A percentile compares a stretch with the other conserved stretches of the same genome.
Evolutionary conservation across 176 grass and related monocot species (phyloP).

Genomic region (Rhynchospora breviuscula): DNA sequence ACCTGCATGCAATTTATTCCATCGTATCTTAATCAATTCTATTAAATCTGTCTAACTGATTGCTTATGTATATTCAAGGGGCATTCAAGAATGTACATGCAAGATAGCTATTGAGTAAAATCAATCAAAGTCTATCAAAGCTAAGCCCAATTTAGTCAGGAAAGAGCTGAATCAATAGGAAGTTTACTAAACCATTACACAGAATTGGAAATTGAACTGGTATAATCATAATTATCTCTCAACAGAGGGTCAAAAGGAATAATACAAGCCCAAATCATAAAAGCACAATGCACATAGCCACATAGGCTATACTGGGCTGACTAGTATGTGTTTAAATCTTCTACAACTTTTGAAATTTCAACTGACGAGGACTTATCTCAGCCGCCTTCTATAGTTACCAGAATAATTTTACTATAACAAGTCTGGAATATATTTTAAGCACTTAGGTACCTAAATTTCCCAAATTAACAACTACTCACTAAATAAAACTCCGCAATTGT

Average conservation of each 20-base stretch:
- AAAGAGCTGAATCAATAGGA: not conserved
- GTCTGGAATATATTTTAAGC: not conserved
- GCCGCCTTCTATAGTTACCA: not conserved
- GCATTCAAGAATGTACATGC: not conserved
- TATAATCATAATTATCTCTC: not conserved
- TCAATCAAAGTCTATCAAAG: not conserved
- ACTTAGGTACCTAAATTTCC: not conserved
- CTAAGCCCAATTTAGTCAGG: not conserved
- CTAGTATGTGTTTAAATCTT: not conserved
- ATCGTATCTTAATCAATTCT: not conserved
- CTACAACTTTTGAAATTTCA: not conserved
- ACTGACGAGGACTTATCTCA: not conserved
- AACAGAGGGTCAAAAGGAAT: not conserved
- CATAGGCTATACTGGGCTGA: not conserved
- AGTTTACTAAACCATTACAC: not conserved
- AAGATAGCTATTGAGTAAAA: not conserved
- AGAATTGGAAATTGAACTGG: not conserved
- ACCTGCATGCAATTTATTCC: slow-evolving; percentile 26
- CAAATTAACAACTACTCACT: not conserved
- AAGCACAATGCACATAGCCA: not conserved
- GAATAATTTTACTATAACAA: not conserved
- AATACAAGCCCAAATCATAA: not conserved
- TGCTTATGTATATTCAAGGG: not conserved
- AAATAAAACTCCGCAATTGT: not conserved
- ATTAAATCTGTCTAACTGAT: not conserved